Base-by-base conservation (phyloP, 2,329 filamentous ascomycete genomes). In the Fusarium redolens region DNA sequence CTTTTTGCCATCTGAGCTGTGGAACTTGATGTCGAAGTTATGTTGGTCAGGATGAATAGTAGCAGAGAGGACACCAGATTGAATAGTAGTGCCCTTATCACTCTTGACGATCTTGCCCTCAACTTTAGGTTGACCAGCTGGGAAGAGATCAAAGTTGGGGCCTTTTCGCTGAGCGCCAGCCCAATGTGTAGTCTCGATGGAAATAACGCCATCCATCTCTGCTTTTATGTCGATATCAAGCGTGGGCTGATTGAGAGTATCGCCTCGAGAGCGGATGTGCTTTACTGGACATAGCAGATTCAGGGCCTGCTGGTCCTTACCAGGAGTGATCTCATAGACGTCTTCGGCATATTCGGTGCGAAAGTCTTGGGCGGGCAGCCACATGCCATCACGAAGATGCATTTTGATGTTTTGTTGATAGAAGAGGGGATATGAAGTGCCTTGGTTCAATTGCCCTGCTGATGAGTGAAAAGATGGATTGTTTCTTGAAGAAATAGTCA, bases 301-400 rank as follows among this genome's bases (percentile, higher is more conserved):
- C 59, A 90, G 67, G n/a, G 83, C 83, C 66, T 85, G 85, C 22
- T 83, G 82, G 68, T 82, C 83, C 31, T 84, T 79, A 4, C 81
- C 84, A 58, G 86, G 78, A 5, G 84, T 85, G 61, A 85, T 80
- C 30, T 84, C 83, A 73, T 87, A 87, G 20, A 92, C 83, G 68
- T 92, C 90, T 80, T 92, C 90, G 38, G 90, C 91, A 74, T 92
- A 92, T 77, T 92, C 89, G 31, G 90, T 85, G 55, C 85, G 84
- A 78, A 90, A 86, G 68, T 86, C 88, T 79, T 90, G 87, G 63
- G 87, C 89, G 45, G 87, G 85, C 54, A 92, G 83, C 91, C 91
- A 92, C 90, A 92, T 82, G 41, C 81, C 81, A 80, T 83, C 79
- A 15, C 81, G 79, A 50, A 82, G 78, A 63, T 77, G 79, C 68